Conservation (phyloP, 2,329 filamentous ascomycete genomes). For the Byssothecium circinans region DNA sequence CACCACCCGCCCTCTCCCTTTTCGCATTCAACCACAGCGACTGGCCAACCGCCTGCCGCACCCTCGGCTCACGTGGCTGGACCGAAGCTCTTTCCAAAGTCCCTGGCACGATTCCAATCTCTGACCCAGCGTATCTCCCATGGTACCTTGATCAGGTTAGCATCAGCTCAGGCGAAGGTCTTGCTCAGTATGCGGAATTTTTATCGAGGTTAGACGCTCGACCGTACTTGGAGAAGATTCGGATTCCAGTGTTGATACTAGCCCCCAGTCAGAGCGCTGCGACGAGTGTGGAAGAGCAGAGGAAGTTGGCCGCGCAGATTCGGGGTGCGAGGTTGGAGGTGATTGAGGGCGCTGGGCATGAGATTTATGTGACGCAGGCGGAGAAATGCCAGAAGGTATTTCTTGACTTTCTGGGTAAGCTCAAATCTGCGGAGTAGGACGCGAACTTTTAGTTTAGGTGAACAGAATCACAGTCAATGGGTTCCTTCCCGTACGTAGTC, state of each 20-base stretch:
- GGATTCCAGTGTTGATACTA: constrained; percentile 35
- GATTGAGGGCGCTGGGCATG: constrained; percentile 35
- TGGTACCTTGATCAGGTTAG: constrained; percentile 39
- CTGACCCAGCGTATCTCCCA: constrained; percentile 29
- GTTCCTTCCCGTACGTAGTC: too few relatives aligned
- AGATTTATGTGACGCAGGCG: constrained; percentile 39
- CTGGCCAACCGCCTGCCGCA: constrained; percentile 35
- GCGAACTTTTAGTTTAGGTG: too few relatives aligned
- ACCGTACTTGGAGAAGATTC: constrained; percentile 30
- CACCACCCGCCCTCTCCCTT: constrained; percentile 27
- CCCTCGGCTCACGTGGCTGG: constrained; percentile 39
- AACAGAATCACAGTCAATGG: too few relatives aligned
- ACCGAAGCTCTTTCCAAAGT: constrained; percentile 30
- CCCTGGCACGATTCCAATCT: constrained; percentile 33
- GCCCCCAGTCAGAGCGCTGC: constrained; percentile 39
- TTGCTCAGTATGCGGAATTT: constrained; percentile 41
- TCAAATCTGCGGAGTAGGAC: too few relatives aligned
- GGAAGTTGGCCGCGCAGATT: constrained; percentile 19
- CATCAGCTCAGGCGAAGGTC: constrained; percentile 31
- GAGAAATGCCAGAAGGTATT: constrained; percentile 29
- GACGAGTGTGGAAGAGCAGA: constrained; percentile 32
- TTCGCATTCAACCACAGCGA: constrained; percentile 31
- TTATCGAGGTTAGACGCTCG: constrained; percentile 35
- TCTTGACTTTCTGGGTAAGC: constrained; percentile 40
- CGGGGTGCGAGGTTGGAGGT: constrained; percentile 24